Base-by-base conservation (phyloP, 371 early-diverging fungal genomes). In the Mucor racemosus region DNA sequence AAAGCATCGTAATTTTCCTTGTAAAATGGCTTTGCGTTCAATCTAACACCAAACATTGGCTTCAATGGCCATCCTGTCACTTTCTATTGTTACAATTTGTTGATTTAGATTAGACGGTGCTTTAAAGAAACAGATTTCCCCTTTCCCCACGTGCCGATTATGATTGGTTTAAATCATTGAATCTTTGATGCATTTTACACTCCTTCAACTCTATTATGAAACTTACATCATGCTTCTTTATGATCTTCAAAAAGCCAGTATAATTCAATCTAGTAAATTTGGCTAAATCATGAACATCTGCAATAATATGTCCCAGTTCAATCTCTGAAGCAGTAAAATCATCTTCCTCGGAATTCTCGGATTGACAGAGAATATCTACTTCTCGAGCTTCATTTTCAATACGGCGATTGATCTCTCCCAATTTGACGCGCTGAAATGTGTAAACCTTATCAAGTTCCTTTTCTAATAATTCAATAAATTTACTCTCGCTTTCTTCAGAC, bases 181-280 rank as follows among this genome's bases (percentile, higher is more conserved):
- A 19, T 19, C 39, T 58, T 58, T 48, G 46, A 46, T 46, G 46
- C 44, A 44, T 44, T 44, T 44, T 44, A 44, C 17, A 44, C 46
- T 46, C 46, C 46, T 46, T 46, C 19, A 17, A 46, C 19, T 46
- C 46, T 17, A 46, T 46, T 42, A 31, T 35, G 41, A 35, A 35
- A 75, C 82, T 82, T 86, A 86, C 88, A 87, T 99, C 99, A 79
- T 98, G 97, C 81, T 98, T 98, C 81, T 97, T 98, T 74, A 99
- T 89, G 68, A 98, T 95, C 86, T 97, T 99, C 65, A 97, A 82
- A 72, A 99, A 98, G 15, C 96, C 99, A 39, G 97, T 92, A 74
- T 96, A 96, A 85, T 99, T 99, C 65, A 99, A 83, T 21, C 98
- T 88, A 8, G 95, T 92, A 76, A 94, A 99, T 82, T 95, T 95